A percentile compares a stretch with the other conserved stretches of the same genome.
These are phyloP conservation scores for Phoenix roebelenii DNA, from an alignment of 176 grass and related monocot species.

Conservation along the genomic window DNA sequence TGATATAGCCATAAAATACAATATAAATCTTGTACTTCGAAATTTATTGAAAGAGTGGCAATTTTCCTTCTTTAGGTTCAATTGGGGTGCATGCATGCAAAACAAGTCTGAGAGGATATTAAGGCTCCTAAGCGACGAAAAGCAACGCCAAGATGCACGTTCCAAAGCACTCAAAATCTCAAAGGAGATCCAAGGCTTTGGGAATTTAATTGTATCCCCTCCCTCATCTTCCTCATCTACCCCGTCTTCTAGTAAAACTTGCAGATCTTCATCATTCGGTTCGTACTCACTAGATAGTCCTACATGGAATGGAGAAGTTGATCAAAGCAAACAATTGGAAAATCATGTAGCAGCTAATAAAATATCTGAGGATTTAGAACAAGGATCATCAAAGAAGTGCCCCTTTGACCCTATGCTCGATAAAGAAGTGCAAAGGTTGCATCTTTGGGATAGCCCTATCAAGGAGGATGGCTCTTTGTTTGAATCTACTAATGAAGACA, in stretches of 20 bases:
- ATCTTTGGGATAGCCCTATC: conserved; percentile 9
- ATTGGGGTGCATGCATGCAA: conserved; percentile 72
- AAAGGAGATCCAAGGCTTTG: conserved; percentile 25
- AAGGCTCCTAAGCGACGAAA: conserved; percentile 27
- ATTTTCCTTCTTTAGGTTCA: conserved; percentile 19
- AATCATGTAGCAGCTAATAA: neutral
- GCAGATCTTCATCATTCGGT: conserved; percentile 38
- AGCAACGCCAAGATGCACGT: conserved; percentile 41
- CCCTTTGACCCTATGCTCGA: too few species aligned
- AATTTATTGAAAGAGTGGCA: too few species aligned
- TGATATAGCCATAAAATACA: too few species aligned
- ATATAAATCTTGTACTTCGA: too few species aligned
- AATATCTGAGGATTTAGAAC: neutral
- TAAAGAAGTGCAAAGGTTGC: neutral
- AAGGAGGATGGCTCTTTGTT: conserved; percentile 3
- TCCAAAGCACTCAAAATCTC: conserved; percentile 28
- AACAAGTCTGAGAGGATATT: conserved; percentile 35
- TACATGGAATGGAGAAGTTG: conserved; percentile 19
- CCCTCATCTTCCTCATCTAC: conserved; percentile 26
- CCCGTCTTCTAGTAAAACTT: conserved; percentile 7
- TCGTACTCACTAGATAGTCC: conserved; percentile 43
- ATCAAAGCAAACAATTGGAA: neutral
- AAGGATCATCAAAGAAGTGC: neutral
- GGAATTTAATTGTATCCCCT: conserved; percentile 20
- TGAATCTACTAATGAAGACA: neutral